These are phyloP conservation scores for Cochlearia excelsa DNA, from an alignment of 345 rosid species.

Conservation along the genomic window DNA sequence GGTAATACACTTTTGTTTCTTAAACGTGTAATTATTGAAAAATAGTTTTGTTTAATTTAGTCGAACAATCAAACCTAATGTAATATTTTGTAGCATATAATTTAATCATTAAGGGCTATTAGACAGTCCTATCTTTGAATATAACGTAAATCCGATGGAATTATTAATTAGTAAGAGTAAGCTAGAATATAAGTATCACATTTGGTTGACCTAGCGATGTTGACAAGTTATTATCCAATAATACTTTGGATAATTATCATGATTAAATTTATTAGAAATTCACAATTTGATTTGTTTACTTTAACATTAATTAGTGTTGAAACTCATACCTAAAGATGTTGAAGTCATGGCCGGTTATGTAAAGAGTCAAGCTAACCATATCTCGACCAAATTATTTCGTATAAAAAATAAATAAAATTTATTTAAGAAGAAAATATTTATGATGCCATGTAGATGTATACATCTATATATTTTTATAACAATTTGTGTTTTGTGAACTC, in stretches of 20 bases:
- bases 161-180: too few species aligned
- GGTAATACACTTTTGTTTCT: constrained; percentile 1
- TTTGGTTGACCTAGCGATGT: constrained; percentile 13
- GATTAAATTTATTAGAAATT: not conserved
- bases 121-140: constrained; percentile 7
- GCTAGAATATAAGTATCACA: constrained; percentile 7
- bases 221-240: constrained; percentile 8
- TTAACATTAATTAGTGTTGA: too few species aligned
- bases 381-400: too few species aligned
- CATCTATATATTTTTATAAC: too few species aligned
- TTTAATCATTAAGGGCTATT: not conserved
- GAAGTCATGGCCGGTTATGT: too few species aligned
- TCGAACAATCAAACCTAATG: constrained; percentile 4
- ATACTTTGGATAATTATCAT: not conserved
- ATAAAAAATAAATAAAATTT: too few species aligned
- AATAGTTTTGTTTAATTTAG: not conserved
- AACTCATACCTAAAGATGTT: too few species aligned
- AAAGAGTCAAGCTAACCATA: too few species aligned
- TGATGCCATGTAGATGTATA: too few species aligned
- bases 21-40: not conserved
- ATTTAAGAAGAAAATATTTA: too few species aligned
- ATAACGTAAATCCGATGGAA: not conserved
- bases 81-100: not conserved
- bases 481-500: too few species aligned
- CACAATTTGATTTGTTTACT: too few species aligned